A percentile compares a stretch with the other conserved stretches of the same genome.
Evolutionary conservation across 148 eudicot species (phyloP).

Genomic region (Chenopodium berlandieri): DNA sequence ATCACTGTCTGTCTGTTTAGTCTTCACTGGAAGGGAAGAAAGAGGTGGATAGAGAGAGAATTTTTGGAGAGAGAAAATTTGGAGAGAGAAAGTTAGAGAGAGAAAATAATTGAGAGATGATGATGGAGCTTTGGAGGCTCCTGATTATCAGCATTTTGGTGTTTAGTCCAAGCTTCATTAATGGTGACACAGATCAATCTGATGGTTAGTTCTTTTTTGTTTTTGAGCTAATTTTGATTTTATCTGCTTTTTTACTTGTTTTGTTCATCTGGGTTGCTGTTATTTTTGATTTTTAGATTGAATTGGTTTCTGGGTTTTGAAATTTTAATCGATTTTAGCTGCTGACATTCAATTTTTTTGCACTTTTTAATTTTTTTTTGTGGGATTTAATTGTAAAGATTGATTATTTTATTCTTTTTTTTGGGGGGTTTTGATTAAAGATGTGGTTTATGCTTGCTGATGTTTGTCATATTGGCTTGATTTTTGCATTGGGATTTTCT

Average conservation of each 20-base stretch:
- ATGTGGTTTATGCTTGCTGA: slow-evolving; percentile 9
- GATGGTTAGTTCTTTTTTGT: slow-evolving; percentile 45
- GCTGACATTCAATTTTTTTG: slow-evolving; percentile 7
- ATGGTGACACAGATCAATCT: slow-evolving; percentile 65
- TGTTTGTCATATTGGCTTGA: neutral
- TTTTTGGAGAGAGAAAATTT: neutral
- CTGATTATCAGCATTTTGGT: slow-evolving; percentile 49
- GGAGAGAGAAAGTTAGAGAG: neutral
- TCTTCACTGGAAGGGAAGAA: slow-evolving; percentile 14
- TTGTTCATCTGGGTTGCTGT: slow-evolving; percentile 18
- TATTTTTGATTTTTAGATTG: slow-evolving; percentile 7
- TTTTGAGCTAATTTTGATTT: neutral
- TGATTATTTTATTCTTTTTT: neutral
- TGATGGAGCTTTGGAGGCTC: slow-evolving; percentile 32
- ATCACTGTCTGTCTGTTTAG: slow-evolving; percentile 31
- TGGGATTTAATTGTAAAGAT: slow-evolving; percentile 14
- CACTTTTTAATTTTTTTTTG: neutral
- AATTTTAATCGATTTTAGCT: slow-evolving; percentile 8
- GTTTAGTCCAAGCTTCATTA: slow-evolving; percentile 31
- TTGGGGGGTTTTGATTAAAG: neutral
- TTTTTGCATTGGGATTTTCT: slow-evolving; percentile 12
- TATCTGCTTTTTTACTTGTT: neutral
- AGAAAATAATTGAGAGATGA: slow-evolving; percentile 9
- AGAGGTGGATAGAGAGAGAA: slow-evolving; percentile 5
- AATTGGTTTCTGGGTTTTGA: slow-evolving; percentile 1